Evolutionary conservation across 371 early-diverging fungal species (phyloP), one percentile per base, ranked within the genome.

Genomic region (Mortierella sp.): DNA sequence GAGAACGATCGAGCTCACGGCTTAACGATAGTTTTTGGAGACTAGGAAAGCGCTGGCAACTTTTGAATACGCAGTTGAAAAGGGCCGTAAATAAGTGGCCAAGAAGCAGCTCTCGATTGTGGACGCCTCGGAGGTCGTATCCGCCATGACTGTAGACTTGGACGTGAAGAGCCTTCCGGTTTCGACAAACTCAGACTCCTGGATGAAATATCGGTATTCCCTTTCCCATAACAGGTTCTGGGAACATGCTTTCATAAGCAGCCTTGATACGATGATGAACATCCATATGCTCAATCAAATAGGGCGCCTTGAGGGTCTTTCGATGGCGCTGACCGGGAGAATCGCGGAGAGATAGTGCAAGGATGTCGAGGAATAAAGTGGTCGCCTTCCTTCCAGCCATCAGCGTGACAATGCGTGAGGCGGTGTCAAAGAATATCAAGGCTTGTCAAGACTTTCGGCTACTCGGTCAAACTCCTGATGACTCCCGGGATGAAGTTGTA

Each of bases 341-440:
- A 34, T 64, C 40, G 10, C 64, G 37, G 37, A 64, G 64, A 64
- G 40, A 21, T 31, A 21, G 24, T 64, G 64, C 34, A 64, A 34
- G 24, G 40, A 10, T 64, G 64, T 64, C 9, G 64, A 64, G 21
- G 64, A 64, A 21, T 64, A 64, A 37, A 64, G 64, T 64, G 24
- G 9, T 64, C 64, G 6, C 64, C 64, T 37, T 64, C 64, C 24
- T 64, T 64, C 64, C 64, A 64, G 31, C 64, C 64, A 64, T 64
- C 64, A 19, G 64, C 34, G 16, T 64, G 64, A 64, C 64, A 64
- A 9, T 2, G 19, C 21, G 37, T 8, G 16, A 64, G 64, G 11
- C 37, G 10, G 24, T 64, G 34, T 37, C 64, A 37, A 37, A 64
- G 64, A 37, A 64, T 19, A 31, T 64, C 37, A 1, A 64, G 64